Evolutionary conservation across 805 yeast genomes (phyloP).

Genomic region (Wickerhamiella kazuoi): DNA sequence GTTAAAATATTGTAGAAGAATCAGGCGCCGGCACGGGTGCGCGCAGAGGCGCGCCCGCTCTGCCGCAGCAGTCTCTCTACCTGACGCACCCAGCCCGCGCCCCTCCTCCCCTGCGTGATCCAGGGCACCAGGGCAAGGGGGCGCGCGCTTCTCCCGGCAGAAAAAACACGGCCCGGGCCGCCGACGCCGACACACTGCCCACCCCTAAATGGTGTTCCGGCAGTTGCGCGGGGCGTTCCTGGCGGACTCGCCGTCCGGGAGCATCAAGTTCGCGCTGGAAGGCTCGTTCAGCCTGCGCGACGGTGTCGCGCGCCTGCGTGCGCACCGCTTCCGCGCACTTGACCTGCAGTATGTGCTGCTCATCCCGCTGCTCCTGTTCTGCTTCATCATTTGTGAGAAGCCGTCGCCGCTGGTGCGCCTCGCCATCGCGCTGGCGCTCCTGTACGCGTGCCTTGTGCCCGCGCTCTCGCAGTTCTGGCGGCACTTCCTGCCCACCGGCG

Average conservation of each 20-base stretch:
- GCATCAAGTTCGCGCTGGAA: constrained; percentile 17
- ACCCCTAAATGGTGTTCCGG: background rate
- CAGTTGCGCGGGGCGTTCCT: constrained; percentile 11
- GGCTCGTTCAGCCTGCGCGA: constrained; percentile 20
- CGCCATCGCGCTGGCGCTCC: constrained; percentile 26
- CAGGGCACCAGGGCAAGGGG: too few species aligned
- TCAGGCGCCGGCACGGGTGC: too few species aligned
- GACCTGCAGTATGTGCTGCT: constrained; percentile 37
- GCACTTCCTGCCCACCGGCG: constrained; percentile 62
- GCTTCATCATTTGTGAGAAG: constrained; percentile 20
- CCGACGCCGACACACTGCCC: too few species aligned
- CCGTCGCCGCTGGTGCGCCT: constrained; percentile 19
- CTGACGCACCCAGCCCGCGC: too few species aligned
- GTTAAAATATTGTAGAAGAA: too few species aligned
- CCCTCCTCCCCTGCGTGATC: too few species aligned
- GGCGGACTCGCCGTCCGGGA: constrained; percentile 23
- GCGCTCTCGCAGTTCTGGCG: constrained; percentile 69
- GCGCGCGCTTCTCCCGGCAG: too few species aligned
- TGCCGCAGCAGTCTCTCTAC: too few species aligned
- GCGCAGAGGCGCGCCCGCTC: too few species aligned
- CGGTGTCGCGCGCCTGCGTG: constrained; percentile 18
- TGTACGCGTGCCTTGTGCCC: constrained; percentile 43
- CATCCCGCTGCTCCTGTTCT: constrained; percentile 34
- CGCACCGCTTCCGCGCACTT: constrained; percentile 18
- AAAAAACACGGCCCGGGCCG: too few species aligned